Base-by-base conservation (phyloP, 768 basidiomycete species). In the Chalciporus sphaerocephalus region DNA sequence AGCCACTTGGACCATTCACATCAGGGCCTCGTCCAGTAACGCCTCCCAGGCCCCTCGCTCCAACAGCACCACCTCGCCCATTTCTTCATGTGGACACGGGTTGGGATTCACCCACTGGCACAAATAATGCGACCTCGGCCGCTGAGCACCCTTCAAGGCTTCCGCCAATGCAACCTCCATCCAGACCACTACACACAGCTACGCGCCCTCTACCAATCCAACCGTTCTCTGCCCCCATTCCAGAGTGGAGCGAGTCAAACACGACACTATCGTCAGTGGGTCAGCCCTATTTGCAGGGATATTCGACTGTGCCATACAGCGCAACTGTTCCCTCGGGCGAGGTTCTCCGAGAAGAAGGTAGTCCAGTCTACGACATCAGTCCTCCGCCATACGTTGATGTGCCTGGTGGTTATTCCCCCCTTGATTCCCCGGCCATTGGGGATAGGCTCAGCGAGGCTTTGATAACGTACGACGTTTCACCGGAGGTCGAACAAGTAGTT, bases 391-490 rank as follows among this genome's bases (percentile, higher is more conserved):
- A 60, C 38, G 8, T 39, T 36, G 46, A 42, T 21, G 40, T 38
- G 4, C 11, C 33, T 17, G 43, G 28, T 48, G 24, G 45, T 48
- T 44, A 49, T 38, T 17, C 24, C 17, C 24, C 35, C 18, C 13
- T 40, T 42, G 53, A 53, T 40, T 40, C 41, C 32, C 43, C 51
- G 32, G 21, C 25, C 1, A 37, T 55, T n/a, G 55, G 54, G 13
- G 40, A 53, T 7, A 24, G 17, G 25, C 64, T 65, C 20, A 58
- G 60, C 6, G 56, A 40, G 24, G 60, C 44, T 3, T 22, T 65
- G 32, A 46, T 12, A 8, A 34, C 40, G 0, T 65, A 52, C 13
- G 53, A 51, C 2, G 54, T 33, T 11, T 54, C 60, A 7, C 37
- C 11, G 1, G 45, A 52, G 17, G 52, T 65, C 23, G 51, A 47